Conservation (phyloP, 2,329 filamentous ascomycete genomes). For the Diplodia mutila region DNA sequence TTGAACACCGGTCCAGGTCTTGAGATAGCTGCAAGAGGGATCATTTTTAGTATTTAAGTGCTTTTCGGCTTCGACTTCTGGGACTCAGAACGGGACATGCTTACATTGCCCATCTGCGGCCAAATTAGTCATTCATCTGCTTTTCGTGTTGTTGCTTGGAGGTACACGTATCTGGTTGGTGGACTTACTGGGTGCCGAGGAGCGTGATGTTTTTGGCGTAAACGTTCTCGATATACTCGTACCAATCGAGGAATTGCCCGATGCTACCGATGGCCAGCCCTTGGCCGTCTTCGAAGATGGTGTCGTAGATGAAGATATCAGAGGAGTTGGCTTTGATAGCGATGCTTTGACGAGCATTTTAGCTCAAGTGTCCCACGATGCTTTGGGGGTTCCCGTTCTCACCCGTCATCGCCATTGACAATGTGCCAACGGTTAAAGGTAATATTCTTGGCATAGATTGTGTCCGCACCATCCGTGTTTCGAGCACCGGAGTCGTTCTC, state of each 20-base stretch:
- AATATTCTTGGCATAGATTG: constrained; percentile 57
- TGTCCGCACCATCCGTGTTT: constrained; percentile 57
- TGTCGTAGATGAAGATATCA: constrained; percentile 57
- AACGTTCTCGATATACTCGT: constrained; percentile 53
- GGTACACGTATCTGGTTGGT: too few species aligned
- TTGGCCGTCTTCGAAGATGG: constrained; percentile 54
- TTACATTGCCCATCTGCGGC: constrained; percentile 18
- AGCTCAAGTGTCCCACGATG: constrained; percentile 49
- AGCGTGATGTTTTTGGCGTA: constrained; percentile 8
- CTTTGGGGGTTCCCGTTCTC: neutral
- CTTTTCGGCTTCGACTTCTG: neutral
- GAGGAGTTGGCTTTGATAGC: constrained; percentile 60
- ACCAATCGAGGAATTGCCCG: constrained; percentile 56
- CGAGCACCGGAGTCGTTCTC: constrained; percentile 25
- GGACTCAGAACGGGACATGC: neutral
- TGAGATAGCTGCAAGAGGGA: neutral
- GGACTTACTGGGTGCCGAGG: neutral
- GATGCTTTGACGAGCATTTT: constrained; percentile 57
- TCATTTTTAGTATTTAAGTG: neutral
- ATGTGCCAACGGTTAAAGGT: constrained; percentile 37
- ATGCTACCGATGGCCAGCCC: constrained; percentile 63
- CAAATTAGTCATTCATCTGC: neutral
- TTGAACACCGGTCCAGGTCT: constrained; percentile 18
- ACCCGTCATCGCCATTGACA: constrained; percentile 30
- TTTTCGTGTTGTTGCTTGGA: neutral